phyloP scores from a whole-genome alignment of 164 flowering plant genomes.

The Kalanchoe fedtschenkoi region DNA sequence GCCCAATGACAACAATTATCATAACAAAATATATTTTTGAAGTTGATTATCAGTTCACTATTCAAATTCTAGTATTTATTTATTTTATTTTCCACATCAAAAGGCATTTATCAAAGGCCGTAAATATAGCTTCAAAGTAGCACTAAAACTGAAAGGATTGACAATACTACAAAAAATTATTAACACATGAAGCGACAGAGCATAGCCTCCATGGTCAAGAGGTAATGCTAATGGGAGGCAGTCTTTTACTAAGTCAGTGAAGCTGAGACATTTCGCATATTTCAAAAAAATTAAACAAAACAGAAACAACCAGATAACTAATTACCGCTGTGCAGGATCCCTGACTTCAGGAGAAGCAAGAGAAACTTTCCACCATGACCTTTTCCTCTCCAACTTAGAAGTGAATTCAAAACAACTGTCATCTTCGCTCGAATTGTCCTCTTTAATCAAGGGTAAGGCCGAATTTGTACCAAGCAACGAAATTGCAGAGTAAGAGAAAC shows the following conservation, averaged over 20 bases:
- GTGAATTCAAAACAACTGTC: constrained; percentile 16
- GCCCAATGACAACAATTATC: too few relatives aligned
- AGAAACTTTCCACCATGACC: constrained; percentile 85
- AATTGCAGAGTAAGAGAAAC: constrained; percentile 73
- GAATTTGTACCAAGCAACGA: constrained; percentile 77
- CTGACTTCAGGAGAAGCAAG: constrained; percentile 72
- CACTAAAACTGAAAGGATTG: too few relatives aligned
- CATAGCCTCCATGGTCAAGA: too few relatives aligned
- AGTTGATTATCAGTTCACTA: too few relatives aligned
- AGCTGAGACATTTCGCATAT: not conserved
- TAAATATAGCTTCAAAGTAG: too few relatives aligned
- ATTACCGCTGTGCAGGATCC: constrained; percentile 50
- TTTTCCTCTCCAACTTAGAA: constrained; percentile 23
- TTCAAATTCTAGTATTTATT: too few relatives aligned
- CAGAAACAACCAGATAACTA: not conserved
- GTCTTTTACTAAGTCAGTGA: not conserved
- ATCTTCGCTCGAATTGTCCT: constrained; percentile 23
- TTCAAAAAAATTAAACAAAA: not conserved
- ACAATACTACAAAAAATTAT: too few relatives aligned
- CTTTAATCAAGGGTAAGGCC: constrained; percentile 37
- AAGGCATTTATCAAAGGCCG: too few relatives aligned
- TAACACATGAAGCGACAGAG: too few relatives aligned
- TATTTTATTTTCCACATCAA: too few relatives aligned
- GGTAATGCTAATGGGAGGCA: not conserved
- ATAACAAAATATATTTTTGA: too few relatives aligned